Evolutionary conservation across 2,329 filamentous ascomycete species (phyloP).

Genomic region (Trichocomaceae sp.): DNA sequence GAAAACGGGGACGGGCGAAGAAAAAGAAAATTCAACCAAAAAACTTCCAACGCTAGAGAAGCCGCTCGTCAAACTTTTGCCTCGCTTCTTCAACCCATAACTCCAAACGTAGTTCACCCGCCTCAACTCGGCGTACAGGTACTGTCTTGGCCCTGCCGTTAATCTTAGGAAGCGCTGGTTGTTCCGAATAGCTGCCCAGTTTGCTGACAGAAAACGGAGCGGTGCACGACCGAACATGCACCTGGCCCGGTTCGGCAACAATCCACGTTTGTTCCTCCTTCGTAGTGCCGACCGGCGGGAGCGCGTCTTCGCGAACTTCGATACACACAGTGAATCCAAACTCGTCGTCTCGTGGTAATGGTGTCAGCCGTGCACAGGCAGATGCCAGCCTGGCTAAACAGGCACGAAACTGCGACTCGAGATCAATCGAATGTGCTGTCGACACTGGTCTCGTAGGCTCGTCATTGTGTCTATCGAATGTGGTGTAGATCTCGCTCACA

Average conservation of each 20-base stretch:
- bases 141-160: constrained; percentile 50
- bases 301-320: constrained; percentile 41
- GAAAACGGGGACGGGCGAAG: neutral
- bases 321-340: constrained; percentile 47
- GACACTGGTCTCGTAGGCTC: constrained; percentile 25
- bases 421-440: constrained; percentile 32
- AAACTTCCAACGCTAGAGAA: constrained; percentile 1
- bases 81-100: constrained; percentile 63
- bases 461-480: constrained; percentile 41
- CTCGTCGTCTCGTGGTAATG: constrained; percentile 40
- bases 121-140: constrained; percentile 57
- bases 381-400: constrained; percentile 40
- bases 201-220: constrained; percentile 36
- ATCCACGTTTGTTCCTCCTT: constrained; percentile 54
- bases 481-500: constrained; percentile 43
- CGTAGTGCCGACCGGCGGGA: constrained; percentile 42
- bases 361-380: constrained; percentile 37
- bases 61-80: constrained; percentile 40
- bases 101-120: constrained; percentile 61
- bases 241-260: constrained; percentile 48
- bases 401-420: constrained; percentile 45
- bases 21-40: neutral
- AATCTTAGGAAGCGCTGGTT: constrained; percentile 26
- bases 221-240: constrained; percentile 34
- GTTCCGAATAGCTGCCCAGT: constrained; percentile 26